Conservation (phyloP, 2,329 filamentous ascomycete species). For the Verticillium zaregamsianum region DNA sequence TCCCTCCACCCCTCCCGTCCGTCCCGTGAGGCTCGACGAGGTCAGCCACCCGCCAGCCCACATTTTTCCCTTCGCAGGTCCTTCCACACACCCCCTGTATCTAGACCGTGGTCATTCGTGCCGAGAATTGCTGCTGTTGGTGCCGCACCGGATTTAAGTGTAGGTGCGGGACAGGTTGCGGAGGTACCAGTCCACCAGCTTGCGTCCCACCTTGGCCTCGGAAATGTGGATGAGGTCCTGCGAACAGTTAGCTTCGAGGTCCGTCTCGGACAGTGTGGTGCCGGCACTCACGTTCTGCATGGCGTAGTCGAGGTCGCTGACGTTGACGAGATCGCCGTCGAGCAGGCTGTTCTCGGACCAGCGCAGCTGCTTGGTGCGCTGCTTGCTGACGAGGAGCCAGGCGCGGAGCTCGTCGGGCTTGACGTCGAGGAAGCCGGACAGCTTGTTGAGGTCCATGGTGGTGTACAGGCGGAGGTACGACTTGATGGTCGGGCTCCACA, state of each 20-base stretch:
- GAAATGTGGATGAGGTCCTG: conserved; percentile 97
- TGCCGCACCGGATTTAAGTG: conserved; percentile 39
- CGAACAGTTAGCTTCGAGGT: conserved; percentile 15
- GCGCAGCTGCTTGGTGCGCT: conserved; percentile 92
- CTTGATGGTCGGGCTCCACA: conserved; percentile 96
- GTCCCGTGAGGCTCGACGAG: background rate
- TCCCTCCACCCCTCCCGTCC: background rate
- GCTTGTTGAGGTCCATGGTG: conserved; percentile 98
- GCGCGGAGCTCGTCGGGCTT: conserved; percentile 93
- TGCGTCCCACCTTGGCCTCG: conserved; percentile 95
- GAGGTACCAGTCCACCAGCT: conserved; percentile 98
- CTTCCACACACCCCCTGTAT: background rate
- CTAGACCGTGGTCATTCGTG: background rate
- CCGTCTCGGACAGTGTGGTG: background rate
- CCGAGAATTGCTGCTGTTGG: background rate
- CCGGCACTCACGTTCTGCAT: conserved; percentile 52
- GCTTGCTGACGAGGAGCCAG: conserved; percentile 96
- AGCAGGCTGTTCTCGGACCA: conserved; percentile 87
- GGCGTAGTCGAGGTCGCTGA: conserved; percentile 94
- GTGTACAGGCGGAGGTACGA: conserved; percentile 99
- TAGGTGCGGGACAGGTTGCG: conserved; percentile 95
- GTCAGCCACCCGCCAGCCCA: background rate
- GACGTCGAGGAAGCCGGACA: conserved; percentile 94
- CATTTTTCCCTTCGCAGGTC: conserved; percentile 4
- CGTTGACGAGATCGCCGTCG: conserved; percentile 88